Base-by-base conservation (phyloP, 1,284 basidiomycete species). In the Xanthoconium separans region DNA sequence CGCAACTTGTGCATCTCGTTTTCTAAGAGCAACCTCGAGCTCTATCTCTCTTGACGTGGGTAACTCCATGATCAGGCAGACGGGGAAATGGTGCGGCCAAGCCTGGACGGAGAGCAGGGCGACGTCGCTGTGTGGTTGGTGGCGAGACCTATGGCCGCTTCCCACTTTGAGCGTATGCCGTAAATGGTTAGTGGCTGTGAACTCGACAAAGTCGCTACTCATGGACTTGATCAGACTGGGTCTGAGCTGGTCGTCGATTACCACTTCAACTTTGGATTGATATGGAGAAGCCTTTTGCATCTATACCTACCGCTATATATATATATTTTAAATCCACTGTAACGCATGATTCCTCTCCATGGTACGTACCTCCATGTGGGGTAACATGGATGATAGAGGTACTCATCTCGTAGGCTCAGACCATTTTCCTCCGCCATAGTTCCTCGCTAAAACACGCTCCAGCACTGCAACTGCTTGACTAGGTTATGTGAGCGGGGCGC, bases 41-140 rank as follows among this genome's bases (percentile, higher is more conserved):
- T 91, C 87, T 57, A 90, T 75, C 71, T 91, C 88, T 68, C 89
- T 78, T 54, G 81, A 72, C 36, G 84, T 80, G 22, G 89, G 89
- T 44, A 89, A 72, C 56, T 84, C 81, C 85, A 89, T 89, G 64
- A 61, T 59, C 58, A 58, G 50, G 51, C 53, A 47, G 44, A 59
- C 55, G 56, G 50, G 44, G 33, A 42, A 50, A 53, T 52, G 50
- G 54, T 56, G 60, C 51, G 50, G 52, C 46, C 57, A 49, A 52
- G 33, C 53, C 56, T 54, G 48, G 42, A 47, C 37, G 51, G 53
- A 42, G 55, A 50, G 40, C 22, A 56, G 36, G 55, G 53, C 55
- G 54, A 64, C 49, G 52, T 55, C 57, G 65, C 50, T 54, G 63
- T 64, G 66, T 66, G 65, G 65, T 58, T 44, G 42, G 64, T 68